Evolutionary conservation across 805 yeast species (phyloP).

Genomic region (Metschnikowia cubensis): DNA sequence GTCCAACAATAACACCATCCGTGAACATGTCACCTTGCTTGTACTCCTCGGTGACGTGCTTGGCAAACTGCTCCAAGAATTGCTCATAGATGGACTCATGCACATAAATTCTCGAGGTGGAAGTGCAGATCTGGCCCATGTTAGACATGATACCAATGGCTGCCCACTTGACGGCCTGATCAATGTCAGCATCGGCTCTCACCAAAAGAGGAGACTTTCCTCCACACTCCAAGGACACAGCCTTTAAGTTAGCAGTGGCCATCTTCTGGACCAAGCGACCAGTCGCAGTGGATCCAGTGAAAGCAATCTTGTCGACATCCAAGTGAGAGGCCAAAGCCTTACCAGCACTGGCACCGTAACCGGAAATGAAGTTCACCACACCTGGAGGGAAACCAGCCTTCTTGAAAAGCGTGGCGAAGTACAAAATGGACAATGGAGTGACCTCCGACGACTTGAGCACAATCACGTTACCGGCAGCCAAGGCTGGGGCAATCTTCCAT

Average conservation of each 20-base stretch:
- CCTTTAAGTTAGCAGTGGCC: slow-evolving; percentile 60
- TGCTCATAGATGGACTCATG: slow-evolving; percentile 55
- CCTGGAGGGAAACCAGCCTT: slow-evolving; percentile 77
- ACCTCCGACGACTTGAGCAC: slow-evolving; percentile 73
- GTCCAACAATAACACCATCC: slow-evolving; percentile 50
- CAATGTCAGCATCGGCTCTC: slow-evolving; percentile 60
- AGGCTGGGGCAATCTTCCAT: slow-evolving; percentile 81
- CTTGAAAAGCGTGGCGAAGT: slow-evolving; percentile 53
- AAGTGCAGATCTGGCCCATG: slow-evolving; percentile 67
- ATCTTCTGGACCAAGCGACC: slow-evolving; percentile 61
- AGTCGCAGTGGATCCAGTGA: slow-evolving; percentile 64
- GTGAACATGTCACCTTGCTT: slow-evolving; percentile 54
- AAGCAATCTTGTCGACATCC: slow-evolving; percentile 56
- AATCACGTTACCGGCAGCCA: slow-evolving; percentile 73
- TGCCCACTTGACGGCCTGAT: slow-evolving; percentile 66
- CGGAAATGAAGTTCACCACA: slow-evolving; percentile 67
- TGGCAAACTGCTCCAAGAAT: slow-evolving; percentile 43
- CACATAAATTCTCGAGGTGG: slow-evolving; percentile 59
- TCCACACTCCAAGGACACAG: slow-evolving; percentile 67
- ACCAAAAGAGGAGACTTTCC: slow-evolving; percentile 67
- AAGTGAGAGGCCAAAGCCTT: slow-evolving; percentile 58
- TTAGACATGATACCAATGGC: slow-evolving; percentile 61
- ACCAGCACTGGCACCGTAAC: slow-evolving; percentile 68
- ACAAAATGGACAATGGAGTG: slow-evolving; percentile 67
- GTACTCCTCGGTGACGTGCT: slow-evolving; percentile 47